Evolutionary conservation across 2,329 filamentous ascomycete species (phyloP).

Genomic region (Lachnellula hyalina): DNA sequence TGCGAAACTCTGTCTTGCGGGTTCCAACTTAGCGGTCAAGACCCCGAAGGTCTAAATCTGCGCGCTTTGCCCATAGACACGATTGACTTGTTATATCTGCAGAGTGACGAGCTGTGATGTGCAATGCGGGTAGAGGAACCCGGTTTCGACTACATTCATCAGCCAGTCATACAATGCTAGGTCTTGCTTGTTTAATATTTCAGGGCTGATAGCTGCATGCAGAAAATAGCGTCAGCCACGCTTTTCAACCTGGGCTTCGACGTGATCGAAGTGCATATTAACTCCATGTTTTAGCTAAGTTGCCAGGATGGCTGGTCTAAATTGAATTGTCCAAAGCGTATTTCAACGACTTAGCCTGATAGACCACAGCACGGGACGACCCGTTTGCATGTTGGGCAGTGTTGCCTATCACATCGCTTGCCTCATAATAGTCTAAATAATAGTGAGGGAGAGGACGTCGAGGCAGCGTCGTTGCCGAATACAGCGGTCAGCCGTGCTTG

Average conservation of each 20-base stretch:
- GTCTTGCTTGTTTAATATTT: not conserved
- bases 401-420: not conserved
- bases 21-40: not conserved
- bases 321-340: not conserved
- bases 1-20: not conserved
- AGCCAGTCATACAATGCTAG: not conserved
- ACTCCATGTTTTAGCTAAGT: not conserved
- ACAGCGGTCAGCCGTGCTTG: not conserved
- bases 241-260: not conserved
- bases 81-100: not conserved
- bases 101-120: not conserved
- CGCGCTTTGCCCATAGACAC: not conserved
- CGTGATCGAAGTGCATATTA: not conserved
- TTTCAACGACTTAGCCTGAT: no score
- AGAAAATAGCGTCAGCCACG: not conserved
- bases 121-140: not conserved
- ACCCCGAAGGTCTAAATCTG: not conserved
- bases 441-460: not conserved
- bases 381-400: not conserved
- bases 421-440: not conserved
- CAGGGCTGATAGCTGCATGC: not conserved
- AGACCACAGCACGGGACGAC: no score
- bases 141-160: not conserved
- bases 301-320: not conserved
- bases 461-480: not conserved